Evolutionary conservation across 140 eudicot genomes (phyloP).

Genomic region (Senecio squalidus): DNA sequence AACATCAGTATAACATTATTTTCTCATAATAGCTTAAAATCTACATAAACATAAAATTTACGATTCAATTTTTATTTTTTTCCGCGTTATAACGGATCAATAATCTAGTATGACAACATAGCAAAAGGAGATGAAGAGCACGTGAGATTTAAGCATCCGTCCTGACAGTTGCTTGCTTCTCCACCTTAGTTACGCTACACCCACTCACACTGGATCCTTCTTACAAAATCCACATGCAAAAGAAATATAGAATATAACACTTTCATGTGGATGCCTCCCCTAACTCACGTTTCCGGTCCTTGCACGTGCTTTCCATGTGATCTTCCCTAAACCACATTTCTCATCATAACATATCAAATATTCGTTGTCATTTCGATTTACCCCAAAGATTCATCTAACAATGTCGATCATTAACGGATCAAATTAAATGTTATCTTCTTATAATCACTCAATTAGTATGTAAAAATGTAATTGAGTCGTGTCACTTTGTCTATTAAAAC

Average conservation of each 20-base stretch:
- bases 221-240: constrained; percentile 36
- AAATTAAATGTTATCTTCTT: not conserved
- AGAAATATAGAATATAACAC: constrained; percentile 20
- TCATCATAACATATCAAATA: not conserved
- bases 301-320: constrained; percentile 34
- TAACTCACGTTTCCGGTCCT: constrained; percentile 34
- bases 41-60: no score
- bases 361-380: not conserved
- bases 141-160: constrained; percentile 32
- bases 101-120: constrained; percentile 28
- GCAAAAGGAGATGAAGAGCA: constrained; percentile 25
- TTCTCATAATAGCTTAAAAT: no score
- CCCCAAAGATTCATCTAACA: not conserved
- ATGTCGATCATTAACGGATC: not conserved
- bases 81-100: no score
- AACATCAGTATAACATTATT: no score
- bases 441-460: no score
- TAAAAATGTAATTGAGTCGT: no score
- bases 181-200: constrained; percentile 20
- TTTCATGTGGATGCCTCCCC: constrained; percentile 39
- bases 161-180: constrained; percentile 7
- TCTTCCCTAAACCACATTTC: no score
- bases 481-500: no score
- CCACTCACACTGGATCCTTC: constrained; percentile 24
- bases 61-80: no score